Conservation (phyloP, 1,284 basidiomycete genomes). For the Ceratobasidium sp. region DNA sequence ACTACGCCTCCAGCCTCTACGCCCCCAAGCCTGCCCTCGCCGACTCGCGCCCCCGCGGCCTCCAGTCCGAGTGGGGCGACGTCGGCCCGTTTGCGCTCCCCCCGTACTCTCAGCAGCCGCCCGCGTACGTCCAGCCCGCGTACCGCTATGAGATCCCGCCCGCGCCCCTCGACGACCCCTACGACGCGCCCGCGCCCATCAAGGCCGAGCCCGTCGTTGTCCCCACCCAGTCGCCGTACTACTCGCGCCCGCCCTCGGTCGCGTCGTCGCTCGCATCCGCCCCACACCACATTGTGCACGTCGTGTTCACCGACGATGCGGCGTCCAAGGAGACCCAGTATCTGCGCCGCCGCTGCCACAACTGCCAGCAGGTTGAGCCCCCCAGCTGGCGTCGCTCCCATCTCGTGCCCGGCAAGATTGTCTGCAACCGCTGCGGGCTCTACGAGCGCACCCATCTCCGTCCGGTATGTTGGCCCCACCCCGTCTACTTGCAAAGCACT, state of each 20-base stretch:
- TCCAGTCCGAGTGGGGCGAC: conserved; percentile 48
- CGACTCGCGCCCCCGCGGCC: conserved; percentile 49
- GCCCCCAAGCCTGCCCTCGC: conserved; percentile 20
- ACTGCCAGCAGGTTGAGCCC: conserved; percentile 85
- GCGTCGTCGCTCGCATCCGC: conserved; percentile 29
- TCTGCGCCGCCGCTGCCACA: conserved; percentile 80
- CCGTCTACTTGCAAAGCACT: not conserved
- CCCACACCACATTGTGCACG: conserved; percentile 63
- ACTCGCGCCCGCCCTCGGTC: conserved; percentile 37
- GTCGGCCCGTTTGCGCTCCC: conserved; percentile 32
- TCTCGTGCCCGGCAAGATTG: conserved; percentile 83
- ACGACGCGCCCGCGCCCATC: conserved; percentile 3
- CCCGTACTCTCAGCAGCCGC: conserved; percentile 33
- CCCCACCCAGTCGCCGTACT: conserved; percentile 39
- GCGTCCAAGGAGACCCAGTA: conserved; percentile 86
- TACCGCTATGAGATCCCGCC: not conserved
- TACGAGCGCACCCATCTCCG: conserved; percentile 84
- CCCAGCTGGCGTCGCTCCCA: conserved; percentile 83
- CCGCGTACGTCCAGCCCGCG: conserved; percentile 9
- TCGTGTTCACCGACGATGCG: conserved; percentile 85
- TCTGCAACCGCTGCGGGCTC: conserved; percentile 86
- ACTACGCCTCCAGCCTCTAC: conserved; percentile 14
- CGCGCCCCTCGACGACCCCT: conserved; percentile 19
- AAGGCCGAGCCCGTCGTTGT: conserved; percentile 38
- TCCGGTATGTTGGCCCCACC: conserved; percentile 51